Percentiles rank a stretch among this genome's conserved stretches.
Conservation (phyloP, 2,329 filamentous ascomycete genomes). For the Reticulascus tulasneorum region DNA sequence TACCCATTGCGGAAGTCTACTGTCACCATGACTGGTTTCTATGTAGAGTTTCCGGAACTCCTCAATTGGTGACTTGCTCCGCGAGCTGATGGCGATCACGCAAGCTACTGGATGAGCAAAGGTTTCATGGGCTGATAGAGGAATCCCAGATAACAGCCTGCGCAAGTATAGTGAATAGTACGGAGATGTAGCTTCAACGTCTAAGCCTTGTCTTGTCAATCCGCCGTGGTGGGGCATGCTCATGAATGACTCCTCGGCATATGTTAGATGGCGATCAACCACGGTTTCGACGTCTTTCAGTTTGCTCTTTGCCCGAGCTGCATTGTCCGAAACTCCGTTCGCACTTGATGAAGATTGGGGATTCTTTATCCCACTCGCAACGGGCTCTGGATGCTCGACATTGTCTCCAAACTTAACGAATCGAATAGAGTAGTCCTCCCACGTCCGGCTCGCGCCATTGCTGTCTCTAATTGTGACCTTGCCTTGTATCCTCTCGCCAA, state of each 20-base stretch:
- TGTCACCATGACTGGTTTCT: conserved; percentile 74
- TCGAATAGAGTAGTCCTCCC: conserved; percentile 86
- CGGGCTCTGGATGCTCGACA: conserved; percentile 46
- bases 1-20: conserved; percentile 76
- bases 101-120: conserved; percentile 93
- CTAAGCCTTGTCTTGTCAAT: conserved; percentile 36
- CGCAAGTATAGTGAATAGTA: conserved; percentile 85
- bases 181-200: conserved; percentile 58
- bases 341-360: conserved; percentile 13
- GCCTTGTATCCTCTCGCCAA: conserved; percentile 82
- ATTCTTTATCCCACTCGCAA: conserved; percentile 27
- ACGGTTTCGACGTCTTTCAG: conserved; percentile 72
- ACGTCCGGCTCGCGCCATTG: conserved; percentile 73
- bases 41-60: conserved; percentile 79
- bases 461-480: conserved; percentile 91
- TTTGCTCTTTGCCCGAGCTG: conserved; percentile 16
- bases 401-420: conserved; percentile 70
- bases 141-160: conserved; percentile 74
- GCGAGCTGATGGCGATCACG: conserved; percentile 91
- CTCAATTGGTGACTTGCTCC: conserved; percentile 78
- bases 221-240: conserved; percentile 31
- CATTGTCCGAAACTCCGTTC: conserved; percentile 22
- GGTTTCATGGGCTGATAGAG: conserved; percentile 81
- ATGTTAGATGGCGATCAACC: conserved; percentile 73
- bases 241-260: conserved; percentile 61